Evolutionary conservation across 1,139 yeast genomes (phyloP).

Genomic region (Pichia sp.): DNA sequence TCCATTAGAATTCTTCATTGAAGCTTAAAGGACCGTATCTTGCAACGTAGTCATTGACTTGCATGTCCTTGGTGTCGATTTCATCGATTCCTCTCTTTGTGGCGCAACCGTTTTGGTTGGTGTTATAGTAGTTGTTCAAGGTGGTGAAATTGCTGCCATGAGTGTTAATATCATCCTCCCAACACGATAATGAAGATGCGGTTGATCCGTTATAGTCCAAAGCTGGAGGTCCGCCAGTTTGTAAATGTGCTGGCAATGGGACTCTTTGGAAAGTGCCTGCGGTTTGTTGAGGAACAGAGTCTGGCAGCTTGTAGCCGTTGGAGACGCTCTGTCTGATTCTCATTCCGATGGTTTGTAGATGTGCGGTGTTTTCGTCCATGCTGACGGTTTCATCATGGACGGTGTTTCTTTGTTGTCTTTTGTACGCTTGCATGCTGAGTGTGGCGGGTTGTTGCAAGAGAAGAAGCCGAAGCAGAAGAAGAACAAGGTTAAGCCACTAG

Average conservation of each 20-base stretch:
- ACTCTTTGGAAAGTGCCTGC: constrained; percentile 34
- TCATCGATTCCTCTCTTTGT: constrained; percentile 14
- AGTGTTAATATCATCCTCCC: constrained; percentile 26
- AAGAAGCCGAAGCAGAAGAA: neutral
- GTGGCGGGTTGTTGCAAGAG: too few species aligned
- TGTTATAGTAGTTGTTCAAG: neutral
- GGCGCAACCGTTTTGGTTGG: neutral
- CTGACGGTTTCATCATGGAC: neutral
- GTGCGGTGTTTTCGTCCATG: constrained; percentile 18
- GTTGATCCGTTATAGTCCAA: constrained; percentile 26
- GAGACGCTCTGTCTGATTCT: constrained; percentile 61
- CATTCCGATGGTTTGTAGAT: constrained; percentile 58
- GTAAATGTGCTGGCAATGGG: constrained; percentile 41
- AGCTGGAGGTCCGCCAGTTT: constrained; percentile 23
- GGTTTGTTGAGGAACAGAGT: constrained; percentile 12
- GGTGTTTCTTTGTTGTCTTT: constrained; percentile 11
- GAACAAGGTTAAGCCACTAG: neutral
- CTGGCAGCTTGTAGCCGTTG: constrained; percentile 47
- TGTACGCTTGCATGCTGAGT: constrained; percentile 3
- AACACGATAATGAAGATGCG: constrained; percentile 26
- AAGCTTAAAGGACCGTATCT: constrained; percentile 41
- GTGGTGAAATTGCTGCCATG: neutral
- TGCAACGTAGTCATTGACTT: constrained; percentile 20
- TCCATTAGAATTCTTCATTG: constrained; percentile 38
- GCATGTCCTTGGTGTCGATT: constrained; percentile 11